Evolutionary conservation across 768 basidiomycete genomes (phyloP).

Genomic region (Exsudoporus frostii): DNA sequence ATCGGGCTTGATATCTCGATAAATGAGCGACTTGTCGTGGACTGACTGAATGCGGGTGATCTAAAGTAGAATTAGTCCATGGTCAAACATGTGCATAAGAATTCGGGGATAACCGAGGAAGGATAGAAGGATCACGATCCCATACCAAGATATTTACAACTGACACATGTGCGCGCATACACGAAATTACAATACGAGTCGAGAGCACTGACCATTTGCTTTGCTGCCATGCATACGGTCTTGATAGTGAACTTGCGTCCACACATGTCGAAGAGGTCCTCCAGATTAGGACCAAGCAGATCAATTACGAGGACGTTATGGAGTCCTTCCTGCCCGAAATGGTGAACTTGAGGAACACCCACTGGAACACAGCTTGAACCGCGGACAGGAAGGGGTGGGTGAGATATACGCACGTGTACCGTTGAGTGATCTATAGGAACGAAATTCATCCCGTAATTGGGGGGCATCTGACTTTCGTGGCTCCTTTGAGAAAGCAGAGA

Average conservation of each 20-base stretch:
- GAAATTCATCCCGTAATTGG: slow-evolving; percentile 94
- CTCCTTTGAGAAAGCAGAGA: slow-evolving; percentile 51
- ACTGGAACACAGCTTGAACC: slow-evolving; percentile 44
- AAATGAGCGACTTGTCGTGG: slow-evolving; percentile 98
- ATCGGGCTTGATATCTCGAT: slow-evolving; percentile 98
- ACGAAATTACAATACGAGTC: not conserved
- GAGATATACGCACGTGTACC: slow-evolving; percentile 67
- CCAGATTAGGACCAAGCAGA: slow-evolving; percentile 93
- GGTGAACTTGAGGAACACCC: slow-evolving; percentile 96
- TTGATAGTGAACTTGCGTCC: slow-evolving; percentile 97
- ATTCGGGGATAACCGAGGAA: slow-evolving; percentile 7
- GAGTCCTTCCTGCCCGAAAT: slow-evolving; percentile 97
- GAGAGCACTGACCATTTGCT: slow-evolving; percentile 80
- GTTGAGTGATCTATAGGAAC: slow-evolving; percentile 93
- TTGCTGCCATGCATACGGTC: slow-evolving; percentile 98
- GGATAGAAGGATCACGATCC: not conserved
- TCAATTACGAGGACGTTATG: slow-evolving; percentile 96
- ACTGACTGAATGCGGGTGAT: slow-evolving; percentile 95
- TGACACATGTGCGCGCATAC: not conserved
- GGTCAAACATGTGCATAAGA: not conserved
- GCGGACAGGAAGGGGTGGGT: slow-evolving; percentile 6
- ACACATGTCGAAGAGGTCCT: slow-evolving; percentile 99
- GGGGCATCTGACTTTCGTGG: slow-evolving; percentile 97
- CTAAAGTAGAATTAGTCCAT: slow-evolving; percentile 40
- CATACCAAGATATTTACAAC: not conserved